Base-by-base conservation (phyloP, 495 filamentous ascomycete species). In the Aspergillus wentii region DNA sequence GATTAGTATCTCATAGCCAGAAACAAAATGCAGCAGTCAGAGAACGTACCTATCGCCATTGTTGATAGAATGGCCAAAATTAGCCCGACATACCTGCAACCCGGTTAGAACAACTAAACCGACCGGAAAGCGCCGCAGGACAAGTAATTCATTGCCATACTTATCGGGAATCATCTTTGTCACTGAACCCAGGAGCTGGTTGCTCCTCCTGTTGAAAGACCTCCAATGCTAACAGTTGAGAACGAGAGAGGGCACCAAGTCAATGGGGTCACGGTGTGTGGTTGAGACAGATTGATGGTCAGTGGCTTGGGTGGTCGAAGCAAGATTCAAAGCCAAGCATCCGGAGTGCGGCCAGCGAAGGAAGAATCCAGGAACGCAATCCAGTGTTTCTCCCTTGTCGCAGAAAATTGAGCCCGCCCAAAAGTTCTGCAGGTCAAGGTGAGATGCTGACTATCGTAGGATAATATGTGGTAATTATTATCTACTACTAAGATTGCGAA, bases 11-110 rank as follows among this genome's bases (percentile, higher is more conserved):
- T n/a, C n/a, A n/a, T n/a, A n/a, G n/a, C n/a, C n/a, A n/a, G n/a
- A n/a, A n/a, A n/a, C n/a, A n/a, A n/a, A n/a, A n/a, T n/a, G n/a
- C n/a, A n/a, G n/a, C n/a, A n/a, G n/a, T n/a, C n/a, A n/a, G n/a
- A 43, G 41, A 35, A 62, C 83, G 47, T 82, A 83, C 90, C 90
- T 61, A 96, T 97, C 41, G 88, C 90, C 72, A 97, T 75, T 55
- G 89, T 94, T 26, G 88, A 94, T 17, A 80, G 71, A 54, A 98
- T 83, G 73, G 92, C 92, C 65, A 98, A 64, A 41, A 82, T 75
- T 54, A 95, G 71, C 49, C 89, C 90, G 56, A 95, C 78, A 59
- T 95, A 95, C 75, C 88, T 95, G 65, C 66, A 39, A 26, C 37
- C 40, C 33, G 33, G 56, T 78, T 52, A 76, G 61, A 44, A 52